Base-by-base conservation (phyloP, 208 protist species). In the Polymyxa betae region DNA sequence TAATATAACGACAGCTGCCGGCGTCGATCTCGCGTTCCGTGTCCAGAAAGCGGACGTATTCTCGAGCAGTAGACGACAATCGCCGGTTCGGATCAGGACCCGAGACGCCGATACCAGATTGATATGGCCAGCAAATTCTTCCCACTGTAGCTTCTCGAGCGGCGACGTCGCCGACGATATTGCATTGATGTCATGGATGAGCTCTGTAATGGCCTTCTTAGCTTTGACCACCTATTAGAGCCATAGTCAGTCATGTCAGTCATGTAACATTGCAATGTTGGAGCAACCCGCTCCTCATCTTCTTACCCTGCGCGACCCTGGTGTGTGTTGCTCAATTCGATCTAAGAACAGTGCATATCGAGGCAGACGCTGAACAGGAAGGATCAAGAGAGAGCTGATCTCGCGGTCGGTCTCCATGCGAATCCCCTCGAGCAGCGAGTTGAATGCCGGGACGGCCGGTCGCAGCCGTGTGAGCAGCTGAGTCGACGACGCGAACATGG, bases 291-390 rank as follows among this genome's bases (percentile, higher is more conserved):
- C 49, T 29, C 24, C 12, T 60, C 24, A 29, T 29, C 12, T 5
- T 29, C 24, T 35, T 82, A 82, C 72, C n/a, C 72, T 5, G 10
- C 72, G 72, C 12, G 72, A 82, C n/a, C 72, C 72, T 16, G 72
- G 72, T 20, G 72, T 43, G 72, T 82, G 72, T 43, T 82, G 5
- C 72, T 82, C 35, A 20, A 82, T 5, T 20, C 72, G 72, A 45
- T 82, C 72, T 12, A 82, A 43, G 72, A 82, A 82, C 72, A 82
- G 72, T n/a, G 5, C 72, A 43, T 82, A 82, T 20, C 72, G 72
- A 35, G 72, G 72, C 5, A 82, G 72, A n/a, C 72, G 72, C n/a
- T 82, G 72, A 35, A 82, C 72, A 5, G 72, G 72, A 38, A 82
- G n/a, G 5, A 82, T 82, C 72, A 82, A 45, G 16, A 82, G 5